phyloP scores from a whole-genome alignment of 2,329 filamentous ascomycete genomes.

The Aspergillus sp. region DNA sequence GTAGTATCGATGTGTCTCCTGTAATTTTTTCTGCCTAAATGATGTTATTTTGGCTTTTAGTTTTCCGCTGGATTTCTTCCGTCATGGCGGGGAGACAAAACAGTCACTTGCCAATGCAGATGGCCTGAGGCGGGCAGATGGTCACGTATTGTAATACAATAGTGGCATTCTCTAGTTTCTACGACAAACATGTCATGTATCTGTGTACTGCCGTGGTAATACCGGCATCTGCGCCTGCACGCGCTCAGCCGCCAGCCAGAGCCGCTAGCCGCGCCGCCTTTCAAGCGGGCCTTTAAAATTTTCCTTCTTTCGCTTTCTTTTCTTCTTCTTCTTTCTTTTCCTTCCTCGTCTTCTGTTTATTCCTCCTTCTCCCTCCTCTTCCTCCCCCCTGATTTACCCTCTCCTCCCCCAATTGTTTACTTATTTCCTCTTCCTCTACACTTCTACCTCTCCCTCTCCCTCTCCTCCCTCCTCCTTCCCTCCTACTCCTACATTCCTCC shows the following conservation, averaged over 20 bases:
- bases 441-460: slow-evolving; percentile 1
- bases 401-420: slow-evolving; percentile 8
- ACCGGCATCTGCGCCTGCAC: slow-evolving; percentile 1
- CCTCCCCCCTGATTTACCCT: slow-evolving; percentile 4
- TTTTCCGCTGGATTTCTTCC: slow-evolving; percentile 20
- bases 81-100: slow-evolving; percentile 27
- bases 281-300: neutral
- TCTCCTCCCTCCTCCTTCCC: slow-evolving; percentile 4
- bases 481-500: slow-evolving; percentile 2
- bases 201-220: neutral
- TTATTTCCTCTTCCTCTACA: neutral
- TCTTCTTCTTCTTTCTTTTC: slow-evolving; percentile 14
- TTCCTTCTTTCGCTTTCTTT: slow-evolving; percentile 8
- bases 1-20: neutral
- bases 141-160: slow-evolving; percentile 4
- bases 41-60: slow-evolving; percentile 11
- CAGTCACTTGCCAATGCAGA: neutral
- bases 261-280: slow-evolving; percentile 2
- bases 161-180: neutral
- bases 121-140: too few relatives aligned
- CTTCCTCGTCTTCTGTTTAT: slow-evolving; percentile 5
- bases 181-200: too few relatives aligned
- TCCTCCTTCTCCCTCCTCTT: neutral
- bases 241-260: slow-evolving; percentile 6
- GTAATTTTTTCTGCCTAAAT: slow-evolving; percentile 27